Conservation (phyloP, 2,329 filamentous ascomycete genomes). For the Calonectria pteridis region DNA sequence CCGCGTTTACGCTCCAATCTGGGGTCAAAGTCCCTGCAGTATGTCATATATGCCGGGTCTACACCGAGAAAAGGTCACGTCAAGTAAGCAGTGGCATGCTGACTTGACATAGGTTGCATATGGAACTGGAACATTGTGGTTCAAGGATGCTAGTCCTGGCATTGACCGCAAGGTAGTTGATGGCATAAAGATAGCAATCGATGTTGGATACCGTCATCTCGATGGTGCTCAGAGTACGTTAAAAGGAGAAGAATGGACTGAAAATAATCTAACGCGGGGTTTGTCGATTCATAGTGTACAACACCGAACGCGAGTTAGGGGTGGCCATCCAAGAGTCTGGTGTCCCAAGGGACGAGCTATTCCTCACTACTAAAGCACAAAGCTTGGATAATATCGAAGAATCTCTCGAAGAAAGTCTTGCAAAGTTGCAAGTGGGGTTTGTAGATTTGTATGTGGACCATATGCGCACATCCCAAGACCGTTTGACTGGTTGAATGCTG, state of each 20-base stretch:
- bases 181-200: slow-evolving; percentile 13
- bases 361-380: slow-evolving; percentile 15
- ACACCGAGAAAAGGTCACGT: background rate
- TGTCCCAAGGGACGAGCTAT: slow-evolving; percentile 4
- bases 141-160: background rate
- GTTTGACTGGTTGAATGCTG: background rate
- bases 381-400: background rate
- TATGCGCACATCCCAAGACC: background rate
- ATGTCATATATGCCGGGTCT: background rate
- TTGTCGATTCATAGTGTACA: slow-evolving; percentile 9
- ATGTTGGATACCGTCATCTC: slow-evolving; percentile 20
- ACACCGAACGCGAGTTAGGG: slow-evolving; percentile 12
- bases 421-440: background rate
- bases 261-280: background rate
- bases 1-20: background rate
- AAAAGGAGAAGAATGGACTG: background rate
- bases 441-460: background rate
- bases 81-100: background rate
- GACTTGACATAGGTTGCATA: background rate
- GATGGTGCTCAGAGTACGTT: slow-evolving; percentile 25
- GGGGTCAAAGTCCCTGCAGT: background rate
- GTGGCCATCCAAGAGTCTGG: slow-evolving; percentile 6
- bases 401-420: background rate
- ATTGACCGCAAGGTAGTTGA: background rate
- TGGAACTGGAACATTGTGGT: background rate